phyloP scores from a whole-genome alignment of 345 rosid species.

The Citrus medica region DNA sequence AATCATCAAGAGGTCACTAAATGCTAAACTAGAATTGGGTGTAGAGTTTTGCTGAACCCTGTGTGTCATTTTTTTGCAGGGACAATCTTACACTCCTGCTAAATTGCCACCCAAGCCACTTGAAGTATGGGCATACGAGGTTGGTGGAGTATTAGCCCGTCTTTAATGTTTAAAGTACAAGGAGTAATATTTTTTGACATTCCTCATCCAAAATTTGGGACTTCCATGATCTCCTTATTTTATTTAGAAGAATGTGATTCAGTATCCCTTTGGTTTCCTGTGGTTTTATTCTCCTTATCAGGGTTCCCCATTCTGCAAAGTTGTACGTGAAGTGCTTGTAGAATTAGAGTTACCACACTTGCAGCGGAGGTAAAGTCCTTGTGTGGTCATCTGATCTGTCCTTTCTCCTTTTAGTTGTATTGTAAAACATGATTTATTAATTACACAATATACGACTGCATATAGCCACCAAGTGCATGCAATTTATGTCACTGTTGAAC shows the following conservation, averaged over 20 bases:
- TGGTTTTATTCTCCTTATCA: conserved; percentile 21
- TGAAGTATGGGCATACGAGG: conserved; percentile 91
- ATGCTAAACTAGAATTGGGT: background rate
- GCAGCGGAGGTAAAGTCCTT: conserved; percentile 48
- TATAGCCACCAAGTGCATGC: background rate
- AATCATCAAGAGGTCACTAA: background rate
- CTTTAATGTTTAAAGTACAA: background rate
- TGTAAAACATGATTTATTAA: background rate
- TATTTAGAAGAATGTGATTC: background rate
- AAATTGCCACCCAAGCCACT: conserved; percentile 86
- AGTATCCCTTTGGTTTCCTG: background rate
- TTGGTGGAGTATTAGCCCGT: conserved; percentile 11
- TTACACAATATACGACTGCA: background rate
- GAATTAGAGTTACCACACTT: conserved; percentile 85
- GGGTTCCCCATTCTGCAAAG: conserved; percentile 91
- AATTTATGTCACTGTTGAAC: background rate
- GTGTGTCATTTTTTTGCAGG: conserved; percentile 43
- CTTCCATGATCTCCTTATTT: background rate
- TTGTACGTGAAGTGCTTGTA: conserved; percentile 79
- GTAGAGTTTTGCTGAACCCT: background rate
- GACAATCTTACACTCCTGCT: conserved; percentile 63
- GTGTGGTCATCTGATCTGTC: background rate
- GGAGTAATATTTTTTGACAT: background rate
- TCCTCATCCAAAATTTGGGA: background rate
- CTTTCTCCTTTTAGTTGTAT: background rate